These are phyloP conservation scores for Cyamopsis tetragonoloba DNA, from an alignment of 306 rosid species.

Conservation along the genomic window DNA sequence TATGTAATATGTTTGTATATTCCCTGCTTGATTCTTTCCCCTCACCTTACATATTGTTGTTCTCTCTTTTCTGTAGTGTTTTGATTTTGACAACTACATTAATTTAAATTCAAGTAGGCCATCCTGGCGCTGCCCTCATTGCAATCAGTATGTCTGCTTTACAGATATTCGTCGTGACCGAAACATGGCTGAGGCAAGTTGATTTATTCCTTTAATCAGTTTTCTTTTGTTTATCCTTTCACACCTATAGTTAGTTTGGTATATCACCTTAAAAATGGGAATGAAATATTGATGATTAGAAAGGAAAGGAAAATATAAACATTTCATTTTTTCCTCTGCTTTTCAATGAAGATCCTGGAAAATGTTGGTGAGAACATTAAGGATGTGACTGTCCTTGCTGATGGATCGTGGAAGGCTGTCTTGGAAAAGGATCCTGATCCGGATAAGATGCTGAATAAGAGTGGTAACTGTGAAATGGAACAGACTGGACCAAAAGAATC, in stretches of 20 bases:
- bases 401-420: constrained; percentile 87
- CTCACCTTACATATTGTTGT: constrained; percentile 12
- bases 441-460: constrained; percentile 34
- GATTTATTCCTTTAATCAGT: constrained; percentile 26
- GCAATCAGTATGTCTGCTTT: constrained; percentile 76
- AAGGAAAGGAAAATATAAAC: constrained; percentile 5
- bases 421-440: constrained; percentile 39
- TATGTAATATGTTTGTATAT: background rate
- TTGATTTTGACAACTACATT: constrained; percentile 69
- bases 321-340: background rate
- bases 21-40: background rate
- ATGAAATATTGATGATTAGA: constrained; percentile 5
- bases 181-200: constrained; percentile 83
- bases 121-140: constrained; percentile 97
- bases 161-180: constrained; percentile 68
- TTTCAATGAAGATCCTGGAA: constrained; percentile 54
- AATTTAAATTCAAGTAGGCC: constrained; percentile 78
- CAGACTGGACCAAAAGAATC: constrained; percentile 42
- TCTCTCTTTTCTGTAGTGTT: constrained; percentile 59
- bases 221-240: constrained; percentile 15
- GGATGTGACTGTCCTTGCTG: constrained; percentile 65
- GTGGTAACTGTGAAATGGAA: constrained; percentile 33
- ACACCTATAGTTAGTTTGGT: constrained; percentile 10
- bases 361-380: constrained; percentile 64
- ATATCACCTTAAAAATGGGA: constrained; percentile 20